Base-by-base conservation (phyloP, 495 filamentous ascomycete species). In the Immersiella caudata region DNA sequence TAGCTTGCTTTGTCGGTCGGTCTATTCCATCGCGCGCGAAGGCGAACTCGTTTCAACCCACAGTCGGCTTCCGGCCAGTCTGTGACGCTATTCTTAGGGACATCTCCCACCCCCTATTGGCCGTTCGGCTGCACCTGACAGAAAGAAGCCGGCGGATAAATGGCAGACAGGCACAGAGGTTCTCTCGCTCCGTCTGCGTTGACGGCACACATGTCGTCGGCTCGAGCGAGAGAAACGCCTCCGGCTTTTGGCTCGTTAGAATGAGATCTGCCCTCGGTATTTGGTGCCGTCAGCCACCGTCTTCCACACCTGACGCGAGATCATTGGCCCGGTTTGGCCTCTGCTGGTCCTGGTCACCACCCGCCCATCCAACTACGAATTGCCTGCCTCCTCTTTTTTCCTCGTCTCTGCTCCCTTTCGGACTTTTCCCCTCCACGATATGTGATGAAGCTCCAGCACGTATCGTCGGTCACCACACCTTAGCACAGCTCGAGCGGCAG, bases 81-180 rank as follows among this genome's bases (percentile, higher is more conserved):
- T 67, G 36, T 21, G 54, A 46, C 65, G 62, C 68, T 70, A 70
- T 70, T 70, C 68, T 70, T 70, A 61, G 68, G 60, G 24, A 21
- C 20, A 0, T 64, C 50, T 63, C 25, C 12, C 49, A 24, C n/a
- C 52, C 46, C 56, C 46, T 64, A 51, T 33, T 50, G 55, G 24
- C 52, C 50, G 61, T 65, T 51, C 60, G 58, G 66, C 63, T 36
- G 33, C 52, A 65, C 57, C 66, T 65, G 69, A 65, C 61, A 33
- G 64, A 29, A 35, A 62, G 33, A 22, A 63, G 18, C 58, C 69
- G 69, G 69, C 69, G 69, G 69, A 49, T 71, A 71, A 71, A 71
- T 71, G 56, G 29, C 55, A 35, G 46, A 27, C 36, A 60, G 25
- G 61, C 40, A 62, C 24, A n/a, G 60, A 65, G 49, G 33, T 22